These are phyloP conservation scores for Lodderomyces metapsilosis DNA, from an alignment of 1,139 yeast genomes.

Conservation along the genomic window DNA sequence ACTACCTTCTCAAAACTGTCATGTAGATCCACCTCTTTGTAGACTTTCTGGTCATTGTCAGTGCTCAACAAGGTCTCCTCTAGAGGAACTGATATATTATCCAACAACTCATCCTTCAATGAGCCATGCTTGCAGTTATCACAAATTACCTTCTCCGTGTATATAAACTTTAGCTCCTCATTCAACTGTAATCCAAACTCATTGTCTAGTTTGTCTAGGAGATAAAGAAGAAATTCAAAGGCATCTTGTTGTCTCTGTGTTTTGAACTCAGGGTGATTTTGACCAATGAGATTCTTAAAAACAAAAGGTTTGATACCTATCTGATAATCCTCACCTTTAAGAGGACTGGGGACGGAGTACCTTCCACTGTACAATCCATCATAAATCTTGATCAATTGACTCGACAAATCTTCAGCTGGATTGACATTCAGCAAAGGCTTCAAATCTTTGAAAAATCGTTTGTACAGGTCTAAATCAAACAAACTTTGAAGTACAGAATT, in stretches of 20 bases:
- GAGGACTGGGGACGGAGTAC: constrained; percentile 55
- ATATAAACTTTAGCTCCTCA: constrained; percentile 58
- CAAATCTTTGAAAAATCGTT: constrained; percentile 29
- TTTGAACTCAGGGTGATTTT: constrained; percentile 75
- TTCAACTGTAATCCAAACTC: constrained; percentile 47
- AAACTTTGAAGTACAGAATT: constrained; percentile 79
- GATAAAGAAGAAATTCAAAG: constrained; percentile 75
- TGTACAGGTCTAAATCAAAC: constrained; percentile 38
- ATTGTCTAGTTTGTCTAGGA: constrained; percentile 62
- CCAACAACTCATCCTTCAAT: constrained; percentile 58
- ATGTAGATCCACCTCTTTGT: constrained; percentile 49
- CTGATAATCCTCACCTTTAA: constrained; percentile 57
- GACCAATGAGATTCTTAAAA: constrained; percentile 75
- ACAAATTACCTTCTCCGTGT: constrained; percentile 68
- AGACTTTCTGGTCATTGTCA: constrained; percentile 44
- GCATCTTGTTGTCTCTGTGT: constrained; percentile 95
- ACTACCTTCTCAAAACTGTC: constrained; percentile 51
- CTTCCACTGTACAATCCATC: constrained; percentile 79
- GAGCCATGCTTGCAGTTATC: constrained; percentile 60
- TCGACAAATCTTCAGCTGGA: constrained; percentile 63
- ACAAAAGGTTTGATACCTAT: constrained; percentile 74
- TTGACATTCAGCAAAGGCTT: constrained; percentile 34
- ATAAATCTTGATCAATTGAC: constrained; percentile 74
- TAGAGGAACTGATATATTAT: constrained; percentile 66
- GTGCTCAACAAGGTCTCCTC: constrained; percentile 33